Base-by-base conservation (phyloP, 805 yeast genomes). In the Starmerella asiatica region DNA sequence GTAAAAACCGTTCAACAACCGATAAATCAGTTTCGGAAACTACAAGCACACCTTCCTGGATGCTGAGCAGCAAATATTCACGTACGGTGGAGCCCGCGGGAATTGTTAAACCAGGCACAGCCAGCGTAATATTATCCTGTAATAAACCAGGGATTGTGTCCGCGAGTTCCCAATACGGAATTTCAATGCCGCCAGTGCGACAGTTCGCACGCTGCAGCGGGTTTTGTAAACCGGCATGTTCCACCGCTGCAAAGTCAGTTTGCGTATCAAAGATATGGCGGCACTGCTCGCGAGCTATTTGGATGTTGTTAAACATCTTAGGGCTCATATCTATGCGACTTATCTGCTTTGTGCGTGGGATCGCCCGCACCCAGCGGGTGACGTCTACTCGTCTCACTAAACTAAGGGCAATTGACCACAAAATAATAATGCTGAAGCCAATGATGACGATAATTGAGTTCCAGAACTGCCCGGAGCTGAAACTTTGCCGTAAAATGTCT, bases 361-460 rank as follows among this genome's bases (percentile, higher is more conserved):
- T 80, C 48, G 79, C 91, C 43, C 73, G 71, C 45, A 85, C 53
- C 36, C 76, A 63, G 38, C 73, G 66, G 42, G 77, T 66, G 40
- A 70, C 65, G 19, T 70, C 67, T 40, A 75, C 62, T 6, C 83
- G 61, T 40, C 97, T 66, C 29, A 72, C 61, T 17, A 79, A 59
- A 47, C 75, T 72, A 16, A 80, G 56, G 1, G 73, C 45, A 0
- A 75, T 46, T 3, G 75, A 59, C 5, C 69, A 49, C 0, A 78
- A 42, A 1, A 75, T 62, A 46, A 81, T 74, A 1, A 73, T 59
- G 2, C 75, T 82, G 51, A 81, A 67, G 5, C 79, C 83, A 33
- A 75, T 71, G 6, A 81, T 73, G 17, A 85, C 82, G 43, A 86
- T 82, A 46, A 86, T 77, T 3, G 88, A 73, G 55, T 85, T 83